phyloP scores from a whole-genome alignment of 169 alveolate genomes.

The Plasmodium inui region DNA sequence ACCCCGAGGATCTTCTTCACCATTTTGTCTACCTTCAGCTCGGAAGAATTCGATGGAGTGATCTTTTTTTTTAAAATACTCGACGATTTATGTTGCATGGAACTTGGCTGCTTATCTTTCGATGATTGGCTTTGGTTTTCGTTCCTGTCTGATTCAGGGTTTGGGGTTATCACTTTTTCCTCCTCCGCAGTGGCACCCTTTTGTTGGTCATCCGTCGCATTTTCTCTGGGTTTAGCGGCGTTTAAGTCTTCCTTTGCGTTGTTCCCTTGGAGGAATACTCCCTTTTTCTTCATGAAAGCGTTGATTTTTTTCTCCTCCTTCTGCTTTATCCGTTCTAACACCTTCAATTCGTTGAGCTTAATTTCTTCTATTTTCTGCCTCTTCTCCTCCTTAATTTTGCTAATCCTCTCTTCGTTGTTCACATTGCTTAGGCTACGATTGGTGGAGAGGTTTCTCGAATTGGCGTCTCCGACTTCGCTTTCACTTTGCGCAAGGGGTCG shows the following conservation, averaged over 20 bases:
- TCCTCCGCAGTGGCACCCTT: neutral
- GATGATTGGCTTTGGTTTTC: neutral
- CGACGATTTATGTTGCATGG: conserved; percentile 23
- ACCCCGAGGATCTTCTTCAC: conserved; percentile 17
- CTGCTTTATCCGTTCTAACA: conserved; percentile 54
- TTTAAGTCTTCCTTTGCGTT: neutral
- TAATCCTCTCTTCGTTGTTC: conserved; percentile 22
- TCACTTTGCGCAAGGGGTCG: neutral
- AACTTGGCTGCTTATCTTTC: neutral
- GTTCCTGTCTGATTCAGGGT: neutral
- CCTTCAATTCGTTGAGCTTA: conserved; percentile 53
- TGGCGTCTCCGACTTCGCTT: neutral
- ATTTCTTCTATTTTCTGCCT: conserved; percentile 52
- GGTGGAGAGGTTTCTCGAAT: neutral
- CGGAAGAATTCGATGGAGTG: conserved; percentile 18
- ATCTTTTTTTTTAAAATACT: conserved; percentile 65
- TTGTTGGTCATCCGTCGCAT: neutral
- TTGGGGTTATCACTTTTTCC: neutral
- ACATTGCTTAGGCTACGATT: conserved; percentile 5
- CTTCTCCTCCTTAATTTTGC: conserved; percentile 29
- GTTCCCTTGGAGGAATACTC: neutral
- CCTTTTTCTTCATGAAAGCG: conserved; percentile 40
- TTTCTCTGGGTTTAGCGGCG: neutral
- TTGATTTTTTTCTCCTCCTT: conserved; percentile 65
- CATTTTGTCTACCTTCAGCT: conserved; percentile 18